These are phyloP conservation scores for Bothriochloa decipiens DNA, from an alignment of 176 grass and related monocot genomes.

Conservation along the genomic window DNA sequence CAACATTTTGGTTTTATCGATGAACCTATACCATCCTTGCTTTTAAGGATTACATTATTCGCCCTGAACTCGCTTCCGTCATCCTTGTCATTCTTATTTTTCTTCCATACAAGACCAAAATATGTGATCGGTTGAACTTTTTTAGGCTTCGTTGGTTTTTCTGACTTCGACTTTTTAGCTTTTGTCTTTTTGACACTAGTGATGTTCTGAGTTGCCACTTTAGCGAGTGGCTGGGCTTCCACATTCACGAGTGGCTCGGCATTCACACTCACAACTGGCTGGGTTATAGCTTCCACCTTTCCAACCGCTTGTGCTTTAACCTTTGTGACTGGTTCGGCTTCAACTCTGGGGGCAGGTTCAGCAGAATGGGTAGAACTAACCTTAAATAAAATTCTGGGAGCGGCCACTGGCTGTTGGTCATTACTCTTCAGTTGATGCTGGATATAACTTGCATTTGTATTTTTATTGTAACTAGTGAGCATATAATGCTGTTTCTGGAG, in stretches of 20 bases:
- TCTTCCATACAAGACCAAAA: constrained; percentile 91
- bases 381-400: constrained; percentile 51
- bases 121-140: constrained; percentile 53
- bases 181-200: constrained; percentile 39
- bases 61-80: constrained; percentile 66
- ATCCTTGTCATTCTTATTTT: constrained; percentile 47
- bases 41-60: constrained; percentile 79
- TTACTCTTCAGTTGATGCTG: constrained; percentile 44
- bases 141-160: constrained; percentile 54
- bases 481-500: constrained; percentile 45
- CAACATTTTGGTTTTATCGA: constrained; percentile 65
- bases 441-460: constrained; percentile 38
- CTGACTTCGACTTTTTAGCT: constrained; percentile 46
- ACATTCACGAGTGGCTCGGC: constrained; percentile 4
- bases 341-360: constrained; percentile 29
- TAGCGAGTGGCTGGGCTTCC: constrained; percentile 26
- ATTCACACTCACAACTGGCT: constrained; percentile 1
- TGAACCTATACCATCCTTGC: constrained; percentile 56
- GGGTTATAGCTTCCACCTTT: constrained; percentile 15
- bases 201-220: constrained; percentile 35
- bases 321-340: constrained; percentile 30
- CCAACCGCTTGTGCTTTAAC: constrained; percentile 17
- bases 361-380: constrained; percentile 48
- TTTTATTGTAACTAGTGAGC: constrained; percentile 38
- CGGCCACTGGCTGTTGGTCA: constrained; percentile 36